Evolutionary conservation across 2,329 filamentous ascomycete genomes (phyloP).

Genomic region (Teratosphaeria viscida): DNA sequence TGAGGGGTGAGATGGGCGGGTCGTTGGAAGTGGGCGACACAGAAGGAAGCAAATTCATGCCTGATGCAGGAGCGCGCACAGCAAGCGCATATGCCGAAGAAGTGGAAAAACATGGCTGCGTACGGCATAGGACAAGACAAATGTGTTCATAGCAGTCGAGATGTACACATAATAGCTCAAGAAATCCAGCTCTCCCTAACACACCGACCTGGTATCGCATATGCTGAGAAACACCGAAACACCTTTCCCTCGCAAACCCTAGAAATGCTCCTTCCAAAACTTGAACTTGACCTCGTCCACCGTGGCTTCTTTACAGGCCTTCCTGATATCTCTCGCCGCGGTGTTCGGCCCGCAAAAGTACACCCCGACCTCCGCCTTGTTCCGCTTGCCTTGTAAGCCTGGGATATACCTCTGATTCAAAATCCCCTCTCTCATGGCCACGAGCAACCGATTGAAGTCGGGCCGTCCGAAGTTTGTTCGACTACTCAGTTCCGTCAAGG

Average conservation of each 20-base stretch:
- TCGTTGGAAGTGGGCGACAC: not conserved
- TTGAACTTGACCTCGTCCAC: constrained; percentile 78
- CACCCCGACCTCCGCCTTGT: constrained; percentile 80
- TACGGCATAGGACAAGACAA: not conserved
- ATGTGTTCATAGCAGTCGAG: not conserved
- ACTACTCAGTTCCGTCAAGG: constrained; percentile 79
- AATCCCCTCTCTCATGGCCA: constrained; percentile 79
- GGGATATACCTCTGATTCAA: constrained; percentile 73
- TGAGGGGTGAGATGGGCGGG: not conserved
- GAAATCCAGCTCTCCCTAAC: constrained; percentile 4
- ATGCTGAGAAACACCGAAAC: not conserved
- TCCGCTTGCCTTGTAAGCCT: constrained; percentile 52
- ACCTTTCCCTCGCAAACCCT: constrained; percentile 4
- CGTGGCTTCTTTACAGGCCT: constrained; percentile 63
- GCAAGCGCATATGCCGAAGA: not conserved
- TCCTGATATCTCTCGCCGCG: constrained; percentile 71
- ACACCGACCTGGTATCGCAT: not conserved
- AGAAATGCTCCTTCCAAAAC: constrained; percentile 95
- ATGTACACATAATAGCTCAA: constrained; percentile 3
- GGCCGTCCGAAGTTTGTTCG: constrained; percentile 92
- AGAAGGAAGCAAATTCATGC: not conserved
- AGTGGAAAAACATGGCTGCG: not conserved
- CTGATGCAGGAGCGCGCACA: not conserved
- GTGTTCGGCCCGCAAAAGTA: constrained; percentile 92
- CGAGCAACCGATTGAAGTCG: constrained; percentile 72